Base-by-base conservation (phyloP, 1,284 basidiomycete species). In the Trichosporon sp. region DNA sequence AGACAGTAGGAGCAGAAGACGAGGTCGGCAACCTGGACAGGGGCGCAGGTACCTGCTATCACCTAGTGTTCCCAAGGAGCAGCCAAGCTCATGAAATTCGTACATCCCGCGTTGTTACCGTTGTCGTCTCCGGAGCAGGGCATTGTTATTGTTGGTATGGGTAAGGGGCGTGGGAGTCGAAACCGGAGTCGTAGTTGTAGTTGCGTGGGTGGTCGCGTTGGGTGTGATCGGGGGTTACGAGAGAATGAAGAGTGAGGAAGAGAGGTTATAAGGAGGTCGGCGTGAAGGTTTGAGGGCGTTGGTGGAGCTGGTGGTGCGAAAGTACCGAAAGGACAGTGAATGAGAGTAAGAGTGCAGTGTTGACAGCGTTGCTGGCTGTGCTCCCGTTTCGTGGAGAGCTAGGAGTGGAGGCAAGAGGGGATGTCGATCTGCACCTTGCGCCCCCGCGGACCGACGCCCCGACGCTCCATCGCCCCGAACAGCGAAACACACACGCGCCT, bases 61-160 rank as follows among this genome's bases (percentile, higher is more conserved):
- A 63, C 35, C 59, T 8, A 14, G 26, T 26, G 26, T 26, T 37
- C 4, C 10, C 12, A 14, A 14, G 3, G 11, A 10, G 14, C 14
- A 19, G 31, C 31, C 14, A 35, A 54, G 21, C 26, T 21, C 5
- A 37, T 37, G 35, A 37, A 40, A n/a, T 6, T 37, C 59, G 37
- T 32, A 63, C 59, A 37, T 12, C 59, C 59, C 10, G 59, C 59
- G 59, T 63, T 63, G 59, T 63, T 63, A 5, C 59, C 59, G 12
- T 32, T 31, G 14, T 63, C 59, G 31, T 63, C 59, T 63, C 59
- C 59, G 5, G 59, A n/a, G 59, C 59, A 63, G 31, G 59, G 31
- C 59, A 63, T 63, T n/a, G 31, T 63, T 19, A 32, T 40, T 40
- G 2, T 3, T 31, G 31, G 10, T 31, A 59, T 46, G 43, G n/a